Evolutionary conservation across 331 rosid genomes (phyloP), one percentile per base, ranked within the genome.

Genomic region (Phaseolus coccineus): DNA sequence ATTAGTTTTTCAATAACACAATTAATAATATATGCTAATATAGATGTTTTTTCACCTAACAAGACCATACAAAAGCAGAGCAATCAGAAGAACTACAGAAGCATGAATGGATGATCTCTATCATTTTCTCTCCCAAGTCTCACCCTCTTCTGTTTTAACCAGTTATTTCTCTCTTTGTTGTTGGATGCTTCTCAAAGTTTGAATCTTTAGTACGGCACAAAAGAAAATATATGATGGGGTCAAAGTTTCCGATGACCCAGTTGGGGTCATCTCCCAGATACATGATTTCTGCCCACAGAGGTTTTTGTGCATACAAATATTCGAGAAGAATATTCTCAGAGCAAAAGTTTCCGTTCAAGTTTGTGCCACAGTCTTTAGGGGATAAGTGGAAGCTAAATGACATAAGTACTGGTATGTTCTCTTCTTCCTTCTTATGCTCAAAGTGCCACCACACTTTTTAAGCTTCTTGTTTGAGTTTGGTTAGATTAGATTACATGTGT

Each of bases 321-420:
- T 24, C 80, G 7, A 66, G 37, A 28, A 71, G 73, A 74, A 65
- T 77, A 14, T 61, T 80, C 58, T 86, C 89, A 1, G 81, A 86
- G 71, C 84, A 81, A 5, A 91, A 83, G 28, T 74, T 66, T 57
- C 90, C 96, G 14, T 88, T 92, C 80, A 92, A 86, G 84, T 79
- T 86, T 69, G 82, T 85, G 56, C 81, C 83, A 0, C 78, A 85
- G 51, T 93, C 97, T 73, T 59, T 88, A 51, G 92, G 97, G 31
- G 93, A 90, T 81, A 88, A 46, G 81, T 93, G 85, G 92, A 89
- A 93, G 86, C 93, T 90, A 61, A 82, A 77, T 58, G 91, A 90
- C 83, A 48, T 95, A 25, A 87, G 71, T 86, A 75, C 94, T 42
- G 55, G 99, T 93, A 74, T 73, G 87, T 40, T 48, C 46, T 64